These are phyloP conservation scores for Antitrichia curtipendula DNA, from an alignment of 225 moss, liverwort and hornwort genomes.

Conservation along the genomic window DNA sequence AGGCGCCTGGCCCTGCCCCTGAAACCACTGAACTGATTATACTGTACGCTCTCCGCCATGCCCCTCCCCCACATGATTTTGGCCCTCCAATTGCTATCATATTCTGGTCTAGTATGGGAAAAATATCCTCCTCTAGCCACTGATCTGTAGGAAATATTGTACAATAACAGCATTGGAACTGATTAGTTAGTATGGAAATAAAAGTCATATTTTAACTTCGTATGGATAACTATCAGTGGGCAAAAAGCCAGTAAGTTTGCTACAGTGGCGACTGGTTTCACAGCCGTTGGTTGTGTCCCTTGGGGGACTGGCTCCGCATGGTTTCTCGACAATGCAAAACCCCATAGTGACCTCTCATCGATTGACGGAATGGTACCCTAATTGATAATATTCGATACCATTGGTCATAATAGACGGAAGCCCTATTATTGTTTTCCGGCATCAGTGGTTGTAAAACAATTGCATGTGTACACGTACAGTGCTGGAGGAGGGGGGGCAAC, in stretches of 20 bases:
- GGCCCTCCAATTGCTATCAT: background rate
- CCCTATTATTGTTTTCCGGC: background rate
- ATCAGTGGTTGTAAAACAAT: too few relatives aligned
- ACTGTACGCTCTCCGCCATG: background rate
- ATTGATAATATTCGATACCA: background rate
- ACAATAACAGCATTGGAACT: too few relatives aligned
- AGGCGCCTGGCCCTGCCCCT: background rate
- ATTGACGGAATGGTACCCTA: background rate
- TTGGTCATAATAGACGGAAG: background rate
- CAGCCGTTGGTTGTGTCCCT: background rate
- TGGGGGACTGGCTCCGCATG: background rate
- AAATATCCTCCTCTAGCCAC: background rate
- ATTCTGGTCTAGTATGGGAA: background rate
- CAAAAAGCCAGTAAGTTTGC: background rate
- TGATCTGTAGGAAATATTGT: background rate
- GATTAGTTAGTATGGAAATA: background rate
- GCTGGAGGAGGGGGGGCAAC: background rate
- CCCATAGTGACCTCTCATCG: background rate
- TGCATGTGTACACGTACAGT: background rate
- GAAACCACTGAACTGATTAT: background rate
- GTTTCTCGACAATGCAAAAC: background rate
- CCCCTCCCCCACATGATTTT: background rate
- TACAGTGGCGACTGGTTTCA: background rate
- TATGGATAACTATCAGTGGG: background rate
- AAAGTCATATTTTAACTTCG: background rate